These are phyloP conservation scores for Teunomyces pallodes DNA, from an alignment of 805 yeast genomes.

Conservation along the genomic window DNA sequence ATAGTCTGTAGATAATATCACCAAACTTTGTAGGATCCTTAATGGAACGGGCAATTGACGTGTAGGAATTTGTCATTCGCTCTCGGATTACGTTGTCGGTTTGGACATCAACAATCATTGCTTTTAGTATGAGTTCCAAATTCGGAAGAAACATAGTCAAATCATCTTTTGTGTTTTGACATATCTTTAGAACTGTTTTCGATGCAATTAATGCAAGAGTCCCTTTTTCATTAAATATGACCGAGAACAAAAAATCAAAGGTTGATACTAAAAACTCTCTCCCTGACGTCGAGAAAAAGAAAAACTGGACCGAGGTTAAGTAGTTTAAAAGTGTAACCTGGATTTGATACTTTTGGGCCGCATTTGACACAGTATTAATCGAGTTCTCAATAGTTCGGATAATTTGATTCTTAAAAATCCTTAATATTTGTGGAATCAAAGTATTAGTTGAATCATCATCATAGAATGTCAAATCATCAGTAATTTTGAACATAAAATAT, in stretches of 20 bases:
- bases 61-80: constrained; percentile 58
- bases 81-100: constrained; percentile 51
- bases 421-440: constrained; percentile 24
- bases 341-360: constrained; percentile 8
- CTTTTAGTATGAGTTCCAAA: constrained; percentile 46
- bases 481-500: constrained; percentile 54
- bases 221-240: constrained; percentile 23
- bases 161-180: constrained; percentile 50
- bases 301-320: constrained; percentile 59
- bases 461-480: constrained; percentile 49
- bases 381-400: constrained; percentile 16
- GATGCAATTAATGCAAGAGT: constrained; percentile 39
- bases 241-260: constrained; percentile 53
- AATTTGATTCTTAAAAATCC: constrained; percentile 21
- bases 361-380: constrained; percentile 6
- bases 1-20: constrained; percentile 16
- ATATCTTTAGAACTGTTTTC: constrained; percentile 56
- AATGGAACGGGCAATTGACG: constrained; percentile 58
- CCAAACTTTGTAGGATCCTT: constrained; percentile 41
- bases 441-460: constrained; percentile 28
- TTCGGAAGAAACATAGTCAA: constrained; percentile 43
- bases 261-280: constrained; percentile 45
- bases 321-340: constrained; percentile 49
- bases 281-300: constrained; percentile 50
- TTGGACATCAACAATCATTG: constrained; percentile 41